phyloP scores from a whole-genome alignment of 2,329 filamentous ascomycete species.

The Tolypocladium sp. region DNA sequence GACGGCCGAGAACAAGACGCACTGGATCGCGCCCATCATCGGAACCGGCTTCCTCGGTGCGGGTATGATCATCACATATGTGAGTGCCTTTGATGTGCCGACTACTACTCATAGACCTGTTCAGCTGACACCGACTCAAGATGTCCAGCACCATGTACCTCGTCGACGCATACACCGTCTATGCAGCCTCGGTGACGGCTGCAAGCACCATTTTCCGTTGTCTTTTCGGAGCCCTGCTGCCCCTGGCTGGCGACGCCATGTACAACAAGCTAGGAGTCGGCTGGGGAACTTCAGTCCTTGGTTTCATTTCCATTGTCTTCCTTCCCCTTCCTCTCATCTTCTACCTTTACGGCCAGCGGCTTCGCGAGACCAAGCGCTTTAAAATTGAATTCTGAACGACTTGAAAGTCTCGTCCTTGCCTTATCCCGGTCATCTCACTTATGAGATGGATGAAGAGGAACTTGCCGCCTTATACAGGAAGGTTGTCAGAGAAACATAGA shows the following conservation, averaged over 20 bases:
- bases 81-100: background rate
- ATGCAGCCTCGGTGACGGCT: background rate
- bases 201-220: background rate
- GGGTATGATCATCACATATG: background rate
- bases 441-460: background rate
- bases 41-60: constrained; percentile 17
- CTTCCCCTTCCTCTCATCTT: background rate
- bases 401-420: background rate
- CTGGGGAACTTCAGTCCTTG: background rate
- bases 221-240: background rate
- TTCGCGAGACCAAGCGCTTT: background rate
- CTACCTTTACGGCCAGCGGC: background rate
- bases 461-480: background rate
- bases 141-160: background rate
- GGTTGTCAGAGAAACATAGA: background rate
- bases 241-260: background rate
- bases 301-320: background rate
- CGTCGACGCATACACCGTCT: background rate
- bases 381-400: background rate
- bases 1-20: constrained; percentile 32
- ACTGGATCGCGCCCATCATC: constrained; percentile 44
- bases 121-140: background rate
- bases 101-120: background rate
- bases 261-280: background rate
- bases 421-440: too few relatives aligned